These are phyloP conservation scores for Fraxinus velutina DNA, from an alignment of 305 asterid species.

Conservation along the genomic window DNA sequence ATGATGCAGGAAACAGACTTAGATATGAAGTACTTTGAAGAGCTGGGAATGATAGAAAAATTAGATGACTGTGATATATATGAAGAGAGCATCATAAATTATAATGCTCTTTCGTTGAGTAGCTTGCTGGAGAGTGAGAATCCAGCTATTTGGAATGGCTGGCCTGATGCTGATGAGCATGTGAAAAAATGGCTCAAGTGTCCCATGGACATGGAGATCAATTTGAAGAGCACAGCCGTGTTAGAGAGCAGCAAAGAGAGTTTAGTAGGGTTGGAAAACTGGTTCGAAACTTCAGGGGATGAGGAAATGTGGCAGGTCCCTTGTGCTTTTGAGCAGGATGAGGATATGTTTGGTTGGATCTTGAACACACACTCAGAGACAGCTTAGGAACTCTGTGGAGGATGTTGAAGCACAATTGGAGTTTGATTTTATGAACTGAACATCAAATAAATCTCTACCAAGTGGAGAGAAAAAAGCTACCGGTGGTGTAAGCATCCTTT, in stretches of 20 bases:
- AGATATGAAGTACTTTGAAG: not conserved
- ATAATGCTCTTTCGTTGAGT: not conserved
- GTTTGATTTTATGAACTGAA: not conserved
- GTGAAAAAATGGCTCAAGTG: not conserved
- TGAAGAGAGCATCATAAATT: not conserved
- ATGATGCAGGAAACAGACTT: not conserved
- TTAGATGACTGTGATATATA: not conserved
- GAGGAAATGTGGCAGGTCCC: not conserved
- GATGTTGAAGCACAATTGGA: not conserved
- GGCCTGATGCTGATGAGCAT: not conserved
- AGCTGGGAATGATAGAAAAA: not conserved
- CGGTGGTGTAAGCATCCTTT: not conserved
- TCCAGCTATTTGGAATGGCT: not conserved
- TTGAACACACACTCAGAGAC: not conserved
- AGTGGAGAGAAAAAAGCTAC: not conserved
- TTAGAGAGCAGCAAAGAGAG: not conserved
- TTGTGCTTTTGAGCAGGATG: not conserved
- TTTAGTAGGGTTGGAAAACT: not conserved
- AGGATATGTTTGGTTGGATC: not conserved
- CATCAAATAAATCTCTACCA: not conserved
- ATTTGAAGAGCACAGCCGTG: not conserved
- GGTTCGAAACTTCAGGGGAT: not conserved
- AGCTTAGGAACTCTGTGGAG: not conserved
- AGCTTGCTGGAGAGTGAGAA: constrained; percentile 1
- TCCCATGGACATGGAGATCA: not conserved